These are phyloP conservation scores for Exophiala sideris DNA, from an alignment of 2,329 filamentous ascomycete species.

Conservation along the genomic window DNA sequence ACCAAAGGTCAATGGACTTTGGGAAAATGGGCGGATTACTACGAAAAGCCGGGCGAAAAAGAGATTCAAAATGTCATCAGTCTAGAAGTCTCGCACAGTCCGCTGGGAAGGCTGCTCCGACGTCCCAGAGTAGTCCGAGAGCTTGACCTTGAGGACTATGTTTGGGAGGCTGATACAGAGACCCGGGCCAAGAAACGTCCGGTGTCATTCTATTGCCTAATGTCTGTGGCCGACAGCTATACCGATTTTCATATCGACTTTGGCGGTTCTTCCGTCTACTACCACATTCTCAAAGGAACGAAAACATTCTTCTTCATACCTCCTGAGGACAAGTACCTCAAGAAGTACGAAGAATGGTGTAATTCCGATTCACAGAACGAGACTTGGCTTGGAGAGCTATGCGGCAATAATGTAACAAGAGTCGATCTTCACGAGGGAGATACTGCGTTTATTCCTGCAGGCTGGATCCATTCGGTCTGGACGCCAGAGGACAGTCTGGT, in stretches of 20 bases:
- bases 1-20: constrained; percentile 64
- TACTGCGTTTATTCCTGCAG: constrained; percentile 68
- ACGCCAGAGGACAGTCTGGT: constrained; percentile 67
- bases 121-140: constrained; percentile 64
- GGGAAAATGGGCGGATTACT: constrained; percentile 64
- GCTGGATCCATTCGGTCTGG: constrained; percentile 71
- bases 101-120: constrained; percentile 59
- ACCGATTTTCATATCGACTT: constrained; percentile 72
- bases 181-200: constrained; percentile 58
- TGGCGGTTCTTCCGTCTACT: constrained; percentile 67
- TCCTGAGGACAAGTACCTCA: constrained; percentile 64
- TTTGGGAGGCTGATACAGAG: constrained; percentile 48
- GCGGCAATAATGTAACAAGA: constrained; percentile 63
- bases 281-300: constrained; percentile 65
- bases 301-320: constrained; percentile 72
- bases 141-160: constrained; percentile 52
- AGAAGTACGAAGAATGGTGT: constrained; percentile 70
- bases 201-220: constrained; percentile 66
- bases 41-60: constrained; percentile 60
- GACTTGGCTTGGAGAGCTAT: constrained; percentile 60
- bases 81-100: constrained; percentile 63
- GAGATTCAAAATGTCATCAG: constrained; percentile 67
- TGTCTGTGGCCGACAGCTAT: constrained; percentile 69
- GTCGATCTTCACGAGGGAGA: constrained; percentile 65
- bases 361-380: constrained; percentile 64